These are phyloP conservation scores for Tylopilus sp. DNA, from an alignment of 768 basidiomycete genomes.

Conservation along the genomic window DNA sequence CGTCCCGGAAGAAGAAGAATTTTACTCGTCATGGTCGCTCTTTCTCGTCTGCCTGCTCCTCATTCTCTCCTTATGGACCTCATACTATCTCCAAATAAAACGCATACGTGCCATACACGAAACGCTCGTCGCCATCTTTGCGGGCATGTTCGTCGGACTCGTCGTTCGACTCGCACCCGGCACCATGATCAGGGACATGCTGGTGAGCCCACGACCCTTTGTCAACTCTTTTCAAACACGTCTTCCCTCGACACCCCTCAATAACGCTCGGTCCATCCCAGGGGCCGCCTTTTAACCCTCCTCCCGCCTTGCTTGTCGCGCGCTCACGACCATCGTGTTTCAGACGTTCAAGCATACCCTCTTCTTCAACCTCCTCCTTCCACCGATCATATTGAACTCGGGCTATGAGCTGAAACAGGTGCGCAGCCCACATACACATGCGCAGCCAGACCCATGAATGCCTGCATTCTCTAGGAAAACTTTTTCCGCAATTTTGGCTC, in stretches of 20 bases:
- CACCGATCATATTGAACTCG: slow-evolving; percentile 96
- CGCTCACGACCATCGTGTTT: slow-evolving; percentile 12
- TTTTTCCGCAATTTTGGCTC: slow-evolving; percentile 99
- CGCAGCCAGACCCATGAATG: not conserved
- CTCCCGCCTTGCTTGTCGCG: not conserved
- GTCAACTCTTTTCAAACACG: not conserved
- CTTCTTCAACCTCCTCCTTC: slow-evolving; percentile 97
- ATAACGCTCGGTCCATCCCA: not conserved
- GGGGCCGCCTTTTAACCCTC: not conserved
- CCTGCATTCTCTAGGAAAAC: slow-evolving; percentile 63
- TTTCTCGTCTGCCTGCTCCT: slow-evolving; percentile 91
- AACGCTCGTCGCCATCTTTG: slow-evolving; percentile 91
- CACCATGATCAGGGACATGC: slow-evolving; percentile 94
- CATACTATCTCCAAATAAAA: slow-evolving; percentile 97
- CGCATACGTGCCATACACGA: slow-evolving; percentile 94
- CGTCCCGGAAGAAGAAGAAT: slow-evolving; percentile 75
- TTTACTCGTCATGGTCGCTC: slow-evolving; percentile 91
- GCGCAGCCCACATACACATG: not conserved
- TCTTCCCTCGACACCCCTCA: not conserved
- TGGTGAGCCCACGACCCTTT: slow-evolving; percentile 59
- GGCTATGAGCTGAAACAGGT: slow-evolving; percentile 98
- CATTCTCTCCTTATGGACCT: slow-evolving; percentile 91
- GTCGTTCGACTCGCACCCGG: slow-evolving; percentile 89
- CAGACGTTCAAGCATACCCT: slow-evolving; percentile 96
- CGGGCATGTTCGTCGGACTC: slow-evolving; percentile 94